These are phyloP conservation scores for Alnus glutinosa DNA, from an alignment of 306 rosid species.

Conservation along the genomic window DNA sequence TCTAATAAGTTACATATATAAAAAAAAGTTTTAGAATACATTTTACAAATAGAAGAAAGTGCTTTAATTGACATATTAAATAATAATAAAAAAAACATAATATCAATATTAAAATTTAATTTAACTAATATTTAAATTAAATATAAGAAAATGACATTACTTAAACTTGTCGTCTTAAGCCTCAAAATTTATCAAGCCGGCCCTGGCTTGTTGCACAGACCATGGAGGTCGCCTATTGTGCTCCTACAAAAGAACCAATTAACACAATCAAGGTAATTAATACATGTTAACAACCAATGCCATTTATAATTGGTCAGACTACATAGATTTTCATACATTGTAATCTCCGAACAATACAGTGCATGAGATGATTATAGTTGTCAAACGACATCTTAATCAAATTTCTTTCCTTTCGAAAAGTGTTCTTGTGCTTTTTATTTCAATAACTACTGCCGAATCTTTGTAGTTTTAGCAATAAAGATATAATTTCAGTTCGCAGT, in stretches of 20 bases:
- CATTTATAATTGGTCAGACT: not conserved
- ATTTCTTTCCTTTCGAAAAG: not conserved
- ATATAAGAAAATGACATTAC: no score
- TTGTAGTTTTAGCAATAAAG: not conserved
- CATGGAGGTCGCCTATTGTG: slow-evolving; percentile 76
- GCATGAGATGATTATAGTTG: not conserved
- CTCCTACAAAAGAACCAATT: slow-evolving; percentile 47
- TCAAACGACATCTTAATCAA: not conserved
- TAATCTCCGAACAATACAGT: not conserved
- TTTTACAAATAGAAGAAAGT: no score
- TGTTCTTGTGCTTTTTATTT: not conserved
- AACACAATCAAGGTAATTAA: not conserved
- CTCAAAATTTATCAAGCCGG: no score
- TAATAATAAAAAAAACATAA: no score
- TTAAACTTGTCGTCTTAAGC: no score
- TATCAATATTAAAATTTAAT: no score
- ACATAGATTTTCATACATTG: no score
- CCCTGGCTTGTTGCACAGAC: slow-evolving; percentile 63
- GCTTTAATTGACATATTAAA: no score
- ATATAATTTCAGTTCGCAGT: no score
- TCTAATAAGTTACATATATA: no score
- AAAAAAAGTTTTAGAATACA: no score
- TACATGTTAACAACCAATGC: not conserved
- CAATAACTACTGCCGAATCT: not conserved
- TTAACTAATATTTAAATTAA: no score